phyloP scores from a whole-genome alignment of 345 rosid genomes.

The Arabidopsis thaliana region TAIR10.1 NC_003075.7:9871001-9871500 shows the following conservation, averaged over 20 bases:
- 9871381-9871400: conserved; percentile 79
- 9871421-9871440: conserved; percentile 95
- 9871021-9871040: conserved; percentile 53
- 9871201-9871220: not conserved
- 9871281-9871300: conserved; percentile 92
- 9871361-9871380: conserved; percentile 83
- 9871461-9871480: conserved; percentile 54
- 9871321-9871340: conserved; percentile 75
- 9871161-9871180: not conserved
- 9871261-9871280: conserved; percentile 70
- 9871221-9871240: not conserved
- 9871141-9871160: not conserved
- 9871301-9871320: conserved; percentile 92
- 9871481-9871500: conserved; percentile 49
- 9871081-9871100: conserved; percentile 62
- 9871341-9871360: conserved; percentile 93
- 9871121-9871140: conserved; percentile 31
- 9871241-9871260: not conserved
- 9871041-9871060: conserved; percentile 54
- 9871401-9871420: conserved; percentile 81
- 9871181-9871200: not conserved
- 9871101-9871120: conserved; percentile 60
- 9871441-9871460: conserved; percentile 80
- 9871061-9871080: conserved; percentile 49
- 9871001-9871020: conserved; percentile 43